Evolutionary conservation across 2,329 filamentous ascomycete species (phyloP), one percentile per base, ranked within the genome.

Genomic region (Sphaerulina musiva): DNA sequence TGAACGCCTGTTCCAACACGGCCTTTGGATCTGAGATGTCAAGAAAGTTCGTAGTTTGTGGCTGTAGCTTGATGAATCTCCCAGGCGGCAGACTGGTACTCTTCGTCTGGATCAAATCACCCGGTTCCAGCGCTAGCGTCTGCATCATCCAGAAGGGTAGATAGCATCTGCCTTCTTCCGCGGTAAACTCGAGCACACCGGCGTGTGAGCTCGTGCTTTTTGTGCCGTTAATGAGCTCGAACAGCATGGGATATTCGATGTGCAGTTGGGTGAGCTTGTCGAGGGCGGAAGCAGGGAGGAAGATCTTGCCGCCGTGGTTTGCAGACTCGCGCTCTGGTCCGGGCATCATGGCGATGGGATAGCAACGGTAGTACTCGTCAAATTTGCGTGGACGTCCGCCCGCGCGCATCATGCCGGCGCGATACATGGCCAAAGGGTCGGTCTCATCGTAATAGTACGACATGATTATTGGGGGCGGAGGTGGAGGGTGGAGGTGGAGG

Each of bases 131-230:
- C 1, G 81, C 76, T 4, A 98, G 81, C 0, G 89, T 93, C 75
- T 90, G 83, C 93, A 98, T 97, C 76, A 97, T 86, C 92, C 93
- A 98, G 72, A 91, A 89, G 32, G 93, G 93, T 57, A 98, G 79
- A 73, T 98, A 98, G 51, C 95, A 90, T 69, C 93, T 87, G 47
- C 93, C 93, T 72, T 98, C 93, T 69, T 98, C 93, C 3, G 93
- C 93, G 53, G 95, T 93, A 68, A 98, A 98, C 72, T 98, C 93
- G 59, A 98, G 74, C 17, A 98, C 93, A 76, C 93, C 93, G 4
- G 89, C 91, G 72, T 98, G 93, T 26, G 92, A 93, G 69, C 87
- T 85, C 69, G 80, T 85, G 29, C 82, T 82, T 68, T 84, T 85
- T 58, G 86, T 83, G 23, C 91, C 90, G 69, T 97, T 98, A 65